These are phyloP conservation scores for Psilocybe tampanensis DNA, from an alignment of 768 basidiomycete genomes.

Conservation along the genomic window DNA sequence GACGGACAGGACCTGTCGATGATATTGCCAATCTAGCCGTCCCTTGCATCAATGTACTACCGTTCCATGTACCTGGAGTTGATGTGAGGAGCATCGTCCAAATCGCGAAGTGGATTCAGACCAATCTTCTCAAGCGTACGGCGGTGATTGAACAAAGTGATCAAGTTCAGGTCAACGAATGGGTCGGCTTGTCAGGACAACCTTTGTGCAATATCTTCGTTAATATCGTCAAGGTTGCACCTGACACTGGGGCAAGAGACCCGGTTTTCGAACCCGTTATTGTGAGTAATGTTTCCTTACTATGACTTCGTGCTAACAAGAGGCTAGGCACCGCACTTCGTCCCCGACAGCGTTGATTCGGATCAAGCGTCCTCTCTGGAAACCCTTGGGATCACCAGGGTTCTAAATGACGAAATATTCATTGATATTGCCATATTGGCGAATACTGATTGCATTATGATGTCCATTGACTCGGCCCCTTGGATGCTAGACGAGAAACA, in stretches of 20 bases:
- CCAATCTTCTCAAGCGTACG: constrained; percentile 38
- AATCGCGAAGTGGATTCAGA: constrained; percentile 33
- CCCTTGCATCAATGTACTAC: constrained; percentile 49
- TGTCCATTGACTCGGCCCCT: constrained; percentile 33
- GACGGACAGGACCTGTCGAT: constrained; percentile 37
- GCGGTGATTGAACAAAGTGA: constrained; percentile 43
- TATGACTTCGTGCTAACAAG: neutral
- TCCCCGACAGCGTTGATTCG: constrained; percentile 25
- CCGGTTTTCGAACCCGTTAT: constrained; percentile 32
- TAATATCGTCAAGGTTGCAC: constrained; percentile 41
- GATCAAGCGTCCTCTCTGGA: constrained; percentile 16
- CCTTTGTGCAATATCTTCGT: constrained; percentile 46
- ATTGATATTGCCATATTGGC: constrained; percentile 30
- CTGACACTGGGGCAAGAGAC: constrained; percentile 20
- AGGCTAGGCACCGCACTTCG: constrained; percentile 35
- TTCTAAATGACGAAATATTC: constrained; percentile 32
- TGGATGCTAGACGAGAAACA: constrained; percentile 24
- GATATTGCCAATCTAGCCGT: constrained; percentile 39
- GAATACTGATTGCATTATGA: constrained; percentile 26
- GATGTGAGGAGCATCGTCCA: constrained; percentile 21
- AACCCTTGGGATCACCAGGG: constrained; percentile 20
- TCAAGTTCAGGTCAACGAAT: constrained; percentile 35
- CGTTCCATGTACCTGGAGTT: constrained; percentile 32
- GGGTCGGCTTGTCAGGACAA: constrained; percentile 30
- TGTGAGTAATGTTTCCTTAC: constrained; percentile 25